Conservation (phyloP, 805 yeast genomes). For the Suhomyces canberraensis region DNA sequence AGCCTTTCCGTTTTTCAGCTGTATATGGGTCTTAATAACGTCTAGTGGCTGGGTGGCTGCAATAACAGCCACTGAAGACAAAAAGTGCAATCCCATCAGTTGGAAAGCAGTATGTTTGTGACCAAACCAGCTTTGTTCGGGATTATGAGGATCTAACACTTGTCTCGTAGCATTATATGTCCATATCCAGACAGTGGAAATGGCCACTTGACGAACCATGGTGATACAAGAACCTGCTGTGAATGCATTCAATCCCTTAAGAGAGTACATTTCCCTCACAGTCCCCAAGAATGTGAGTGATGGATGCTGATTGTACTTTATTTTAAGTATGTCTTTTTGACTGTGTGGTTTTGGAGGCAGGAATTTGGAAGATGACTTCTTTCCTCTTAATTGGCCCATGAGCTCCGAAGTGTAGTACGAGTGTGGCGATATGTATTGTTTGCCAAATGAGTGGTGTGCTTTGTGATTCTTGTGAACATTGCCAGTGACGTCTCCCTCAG, state of each 20-base stretch:
- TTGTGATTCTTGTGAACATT: slow-evolving; percentile 8
- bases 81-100: slow-evolving; percentile 50
- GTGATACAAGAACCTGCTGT: slow-evolving; percentile 85
- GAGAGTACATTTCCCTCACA: slow-evolving; percentile 60
- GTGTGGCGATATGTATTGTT: slow-evolving; percentile 41
- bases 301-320: slow-evolving; percentile 49
- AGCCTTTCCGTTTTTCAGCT: slow-evolving; percentile 62
- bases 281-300: slow-evolving; percentile 52
- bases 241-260: slow-evolving; percentile 76
- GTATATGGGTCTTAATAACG: slow-evolving; percentile 80
- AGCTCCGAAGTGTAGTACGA: slow-evolving; percentile 39
- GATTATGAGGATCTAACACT: slow-evolving; percentile 51
- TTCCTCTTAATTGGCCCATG: slow-evolving; percentile 23
- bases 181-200: slow-evolving; percentile 80
- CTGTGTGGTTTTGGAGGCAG: slow-evolving; percentile 14
- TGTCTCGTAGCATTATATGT: slow-evolving; percentile 79
- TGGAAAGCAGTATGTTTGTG: slow-evolving; percentile 39
- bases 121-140: slow-evolving; percentile 42
- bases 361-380: slow-evolving; percentile 21
- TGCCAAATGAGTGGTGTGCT: slow-evolving; percentile 21
- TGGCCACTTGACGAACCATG: slow-evolving; percentile 69
- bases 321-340: slow-evolving; percentile 19
- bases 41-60: slow-evolving; percentile 85
- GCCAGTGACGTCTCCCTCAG: slow-evolving; percentile 1
- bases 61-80: slow-evolving; percentile 71